Evolutionary conservation across 2,329 filamentous ascomycete genomes (phyloP), one percentile per base, ranked within the genome.

Genomic region (Paracoccidioides brasiliensis): DNA sequence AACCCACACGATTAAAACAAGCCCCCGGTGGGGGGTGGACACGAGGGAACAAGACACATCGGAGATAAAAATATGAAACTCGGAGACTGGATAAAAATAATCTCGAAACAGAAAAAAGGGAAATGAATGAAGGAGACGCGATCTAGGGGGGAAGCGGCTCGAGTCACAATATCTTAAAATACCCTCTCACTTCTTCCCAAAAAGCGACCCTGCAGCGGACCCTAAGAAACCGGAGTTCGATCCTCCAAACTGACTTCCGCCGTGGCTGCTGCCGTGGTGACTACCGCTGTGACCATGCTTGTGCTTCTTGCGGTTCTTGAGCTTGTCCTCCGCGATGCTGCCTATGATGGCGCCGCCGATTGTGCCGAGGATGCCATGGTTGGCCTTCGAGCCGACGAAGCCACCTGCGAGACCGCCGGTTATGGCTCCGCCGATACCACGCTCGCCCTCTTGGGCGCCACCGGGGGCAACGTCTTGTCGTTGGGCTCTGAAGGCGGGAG

Each of bases 311-410:
- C 72, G 66, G 66, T 74, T 72, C 67, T 74, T 74, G 53, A 69
- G 58, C 22, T 70, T 70, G 55, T 76, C 74, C 60, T 77, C 71
- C 5, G 72, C 67, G 54, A 75, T 65, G 58, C 69, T 72, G 50
- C 74, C 74, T 6, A 73, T 66, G 58, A 76, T 72, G 37, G 74
- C 74, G 44, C 74, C 74, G 57, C 73, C 74, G 44, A 77, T 67
- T 5, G 74, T 70, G 57, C 74, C 74, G 52, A 77, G 68, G 62
- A 77, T 64, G 35, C 74, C 74, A 64, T 76, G 74, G 59, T 72
- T 67, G 59, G 70, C 72, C 64, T 76, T 72, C 67, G 74, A 70
- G 56, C 74, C 74, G 28, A 67, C 70, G 52, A 69, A 76, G 38
- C 70, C 74, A 55, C 74, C 74, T n/a, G 72, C 68, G 8, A 72